Evolutionary conservation across 148 eudicot species (phyloP).

Genomic region (Rhododendron simsii): DNA sequence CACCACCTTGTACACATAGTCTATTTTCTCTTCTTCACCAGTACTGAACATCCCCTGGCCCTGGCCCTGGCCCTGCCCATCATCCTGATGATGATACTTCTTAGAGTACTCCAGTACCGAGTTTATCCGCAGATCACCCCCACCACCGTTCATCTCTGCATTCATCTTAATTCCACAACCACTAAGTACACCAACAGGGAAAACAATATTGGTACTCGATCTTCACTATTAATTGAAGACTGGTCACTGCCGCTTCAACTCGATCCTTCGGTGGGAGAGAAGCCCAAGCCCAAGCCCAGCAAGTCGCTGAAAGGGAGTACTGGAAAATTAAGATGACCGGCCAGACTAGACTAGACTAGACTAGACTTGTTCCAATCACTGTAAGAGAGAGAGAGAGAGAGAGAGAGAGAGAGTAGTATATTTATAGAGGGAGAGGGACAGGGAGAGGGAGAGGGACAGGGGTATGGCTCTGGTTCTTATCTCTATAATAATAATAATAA

Average conservation of each 20-base stretch:
- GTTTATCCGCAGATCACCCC: neutral
- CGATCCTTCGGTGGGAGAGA: neutral
- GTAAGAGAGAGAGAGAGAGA: neutral
- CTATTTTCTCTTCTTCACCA: constrained; percentile 44
- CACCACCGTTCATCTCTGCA: constrained; percentile 33
- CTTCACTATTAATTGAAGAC: neutral
- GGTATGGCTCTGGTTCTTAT: neutral
- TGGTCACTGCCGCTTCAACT: neutral
- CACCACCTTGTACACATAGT: constrained; percentile 83
- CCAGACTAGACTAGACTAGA: neutral
- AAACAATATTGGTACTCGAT: too few relatives aligned
- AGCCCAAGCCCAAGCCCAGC: neutral
- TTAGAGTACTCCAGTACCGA: neutral
- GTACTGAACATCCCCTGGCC: neutral
- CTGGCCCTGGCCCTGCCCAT: neutral
- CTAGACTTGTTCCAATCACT: neutral
- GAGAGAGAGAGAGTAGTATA: neutral
- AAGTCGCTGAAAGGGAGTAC: neutral
- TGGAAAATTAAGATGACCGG: neutral
- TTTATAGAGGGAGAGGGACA: neutral
- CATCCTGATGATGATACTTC: neutral
- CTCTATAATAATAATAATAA: too few relatives aligned
- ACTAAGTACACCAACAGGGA: neutral
- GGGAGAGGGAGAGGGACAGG: neutral
- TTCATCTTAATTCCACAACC: constrained; percentile 22